Evolutionary conservation across 192 early-diverging fungal species (phyloP), one percentile per base, ranked within the genome.

Genomic region (Mortierella hygrophila): DNA sequence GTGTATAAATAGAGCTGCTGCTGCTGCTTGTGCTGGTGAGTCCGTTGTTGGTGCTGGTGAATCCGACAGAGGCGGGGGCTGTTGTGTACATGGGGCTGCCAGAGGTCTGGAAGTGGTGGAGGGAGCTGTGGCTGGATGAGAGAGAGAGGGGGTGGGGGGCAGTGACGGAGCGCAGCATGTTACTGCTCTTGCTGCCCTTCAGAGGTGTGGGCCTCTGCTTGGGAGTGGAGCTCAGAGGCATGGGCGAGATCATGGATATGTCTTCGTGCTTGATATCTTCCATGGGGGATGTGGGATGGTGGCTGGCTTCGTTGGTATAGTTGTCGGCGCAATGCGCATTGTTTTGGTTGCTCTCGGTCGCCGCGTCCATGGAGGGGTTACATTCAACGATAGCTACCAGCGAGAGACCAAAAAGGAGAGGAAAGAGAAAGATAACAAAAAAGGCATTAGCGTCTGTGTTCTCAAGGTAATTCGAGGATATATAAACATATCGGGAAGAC

Each of bases 101-200:
- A 7, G 80, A 38, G n/a, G 68, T 79, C 42, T 85, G 82, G 32
- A 85, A 85, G 47, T 85, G 82, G 26, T 85, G 82, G 21, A 85
- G 82, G 16, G 82, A 76, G 35, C 68, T 54, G 46, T 79, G 68
- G 32, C 71, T 57, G 20, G 82, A 55, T 0, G 82, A 79, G 68
- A 85, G 68, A 42, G 77, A 75, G 18, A 85, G 82, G 9, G 82
- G 82, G 32, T 85, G 82, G 15, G 82, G 82, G 0, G 74, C 65
- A 21, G 82, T 79, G 29, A 75, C 46, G 37, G 82, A 85, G 32
- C 82, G 82, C 20, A 85, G 77, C 77, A 79, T 85, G 38, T 49
- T 57, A 46, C 77, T 85, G 74, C 82, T 85, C 70, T 85, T 85
- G 57, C 82, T 79, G 21, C 82, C 78, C 38, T 85, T 85, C 52